Evolutionary conservation across 2,329 filamentous ascomycete species (phyloP), one percentile per base, ranked within the genome.

Genomic region (Aspergillus aculeatus): DNA sequence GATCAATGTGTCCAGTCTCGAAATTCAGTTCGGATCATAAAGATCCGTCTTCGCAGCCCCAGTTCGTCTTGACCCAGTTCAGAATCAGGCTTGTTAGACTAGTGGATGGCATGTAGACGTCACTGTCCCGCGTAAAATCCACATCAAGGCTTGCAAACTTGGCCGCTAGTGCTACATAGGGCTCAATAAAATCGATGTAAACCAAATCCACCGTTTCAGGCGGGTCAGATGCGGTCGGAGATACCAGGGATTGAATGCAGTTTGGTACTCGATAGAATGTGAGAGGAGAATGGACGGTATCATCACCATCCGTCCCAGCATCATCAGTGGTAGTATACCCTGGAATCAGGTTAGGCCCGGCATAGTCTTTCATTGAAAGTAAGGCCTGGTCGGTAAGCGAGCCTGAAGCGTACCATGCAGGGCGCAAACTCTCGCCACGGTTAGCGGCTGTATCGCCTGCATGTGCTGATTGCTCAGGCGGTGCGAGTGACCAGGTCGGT

Each of bases 321-420:
- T 96, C 94, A 70, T 99, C 95, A 57, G 83, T 82, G 11, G 95
- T 99, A 0, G 91, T 97, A 78, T 98, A 98, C 1, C 95, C 95
- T 0, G 87, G 88, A 19, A 79, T 71, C 1, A 89, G 78, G 47
- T 78, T 72, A 3, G 79, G 78, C 48, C 48, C 26, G 26, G 38
- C 44, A 51, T 47, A 19, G 21, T 31, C 48, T n/a, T 23, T 50
- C 23, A 50, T 49, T 19, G 54, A 41, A 47, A 78, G 66, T 14
- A 69, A 66, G 6, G 65, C 63, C 62, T 80, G 77, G n/a, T 62
- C 56, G 10, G 50, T 50, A 48, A 54, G 58, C 9, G 55, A 35
- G 35, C 54, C 47, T n/a, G 60, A 19, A 29, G 50, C 24, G 19
- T 50, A 38, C 32, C 48, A 24, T 24, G 21, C 32, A 31, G 32